phyloP scores from a whole-genome alignment of 768 basidiomycete species.

The Leccinum rimulosum region DNA sequence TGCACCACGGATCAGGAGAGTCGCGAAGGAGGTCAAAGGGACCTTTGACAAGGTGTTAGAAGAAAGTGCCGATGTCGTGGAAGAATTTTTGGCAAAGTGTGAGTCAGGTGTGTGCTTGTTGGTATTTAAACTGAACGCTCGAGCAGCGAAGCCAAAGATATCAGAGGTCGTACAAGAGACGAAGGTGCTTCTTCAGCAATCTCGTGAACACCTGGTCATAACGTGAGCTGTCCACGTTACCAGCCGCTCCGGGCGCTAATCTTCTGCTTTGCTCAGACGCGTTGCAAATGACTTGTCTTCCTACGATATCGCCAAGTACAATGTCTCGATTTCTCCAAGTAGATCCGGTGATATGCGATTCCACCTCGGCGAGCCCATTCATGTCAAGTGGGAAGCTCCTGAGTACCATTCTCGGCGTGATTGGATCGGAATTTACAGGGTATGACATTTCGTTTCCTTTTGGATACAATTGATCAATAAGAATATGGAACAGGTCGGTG shows the following conservation, averaged over 20 bases:
- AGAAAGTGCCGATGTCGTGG: constrained; percentile 88
- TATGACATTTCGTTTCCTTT: constrained; percentile 29
- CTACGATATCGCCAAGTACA: constrained; percentile 80
- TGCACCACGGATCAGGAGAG: constrained; percentile 76
- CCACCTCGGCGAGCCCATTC: constrained; percentile 90
- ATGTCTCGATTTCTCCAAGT: constrained; percentile 55
- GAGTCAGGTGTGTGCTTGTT: constrained; percentile 28
- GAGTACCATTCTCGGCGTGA: constrained; percentile 83
- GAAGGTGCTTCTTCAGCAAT: constrained; percentile 86
- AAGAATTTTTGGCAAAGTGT: constrained; percentile 93
- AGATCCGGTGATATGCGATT: constrained; percentile 56
- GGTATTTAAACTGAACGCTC: constrained; percentile 5
- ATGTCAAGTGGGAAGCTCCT: constrained; percentile 85
- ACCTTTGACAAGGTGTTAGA: constrained; percentile 96
- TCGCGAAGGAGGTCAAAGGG: constrained; percentile 89
- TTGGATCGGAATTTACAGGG: constrained; percentile 94
- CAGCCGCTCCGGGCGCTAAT: constrained; percentile 1
- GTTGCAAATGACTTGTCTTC: constrained; percentile 78
- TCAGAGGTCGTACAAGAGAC: constrained; percentile 93
- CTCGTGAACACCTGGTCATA: constrained; percentile 87
- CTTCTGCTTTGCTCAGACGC: constrained; percentile 44
- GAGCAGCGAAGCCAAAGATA: constrained; percentile 78
- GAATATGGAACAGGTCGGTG: constrained; percentile 63
- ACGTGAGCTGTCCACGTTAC: constrained; percentile 53
- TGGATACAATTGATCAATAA: background rate